Evolutionary conservation across 2,329 filamentous ascomycete genomes (phyloP).

Genomic region (Fusarium sp.): DNA sequence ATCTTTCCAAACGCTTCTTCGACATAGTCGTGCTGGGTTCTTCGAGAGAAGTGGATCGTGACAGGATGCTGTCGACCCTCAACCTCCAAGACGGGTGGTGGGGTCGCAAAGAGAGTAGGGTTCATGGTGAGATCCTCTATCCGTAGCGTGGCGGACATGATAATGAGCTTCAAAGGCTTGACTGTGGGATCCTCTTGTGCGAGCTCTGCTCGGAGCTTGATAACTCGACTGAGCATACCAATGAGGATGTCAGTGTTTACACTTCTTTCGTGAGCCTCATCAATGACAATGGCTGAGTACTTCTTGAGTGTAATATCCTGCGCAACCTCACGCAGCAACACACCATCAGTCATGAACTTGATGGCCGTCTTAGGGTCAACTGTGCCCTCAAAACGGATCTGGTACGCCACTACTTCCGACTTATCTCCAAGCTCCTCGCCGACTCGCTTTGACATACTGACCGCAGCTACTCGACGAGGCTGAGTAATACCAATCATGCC

Average conservation of each 20-base stretch:
- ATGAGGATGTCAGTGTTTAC: slow-evolving; percentile 99
- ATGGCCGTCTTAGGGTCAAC: slow-evolving; percentile 85
- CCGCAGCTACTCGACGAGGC: slow-evolving; percentile 92
- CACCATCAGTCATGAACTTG: slow-evolving; percentile 99
- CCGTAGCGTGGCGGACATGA: slow-evolving; percentile 97
- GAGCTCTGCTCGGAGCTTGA: slow-evolving; percentile 85
- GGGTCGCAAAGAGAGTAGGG: slow-evolving; percentile 79
- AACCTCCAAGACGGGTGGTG: slow-evolving; percentile 88
- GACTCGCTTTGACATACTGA: slow-evolving; percentile 96
- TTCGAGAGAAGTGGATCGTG: slow-evolving; percentile 87
- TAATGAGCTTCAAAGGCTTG: slow-evolving; percentile 90
- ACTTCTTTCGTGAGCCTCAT: slow-evolving; percentile 97
- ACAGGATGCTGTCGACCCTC: slow-evolving; percentile 95
- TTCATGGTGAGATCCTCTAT: slow-evolving; percentile 94
- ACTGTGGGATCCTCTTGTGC: slow-evolving; percentile 78
- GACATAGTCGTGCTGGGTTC: slow-evolving; percentile 88
- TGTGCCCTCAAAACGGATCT: slow-evolving; percentile 94
- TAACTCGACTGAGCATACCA: slow-evolving; percentile 94
- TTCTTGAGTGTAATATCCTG: slow-evolving; percentile 90
- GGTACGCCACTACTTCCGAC: slow-evolving; percentile 86
- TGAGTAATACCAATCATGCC: slow-evolving; percentile 97
- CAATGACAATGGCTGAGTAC: slow-evolving; percentile 94
- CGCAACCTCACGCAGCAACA: slow-evolving; percentile 90
- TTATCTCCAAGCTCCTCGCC: slow-evolving; percentile 85
- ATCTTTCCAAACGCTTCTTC: slow-evolving; percentile 93